Evolutionary conservation across 805 yeast genomes (phyloP), one percentile per base, ranked within the genome.

Genomic region (Pichia insulana): DNA sequence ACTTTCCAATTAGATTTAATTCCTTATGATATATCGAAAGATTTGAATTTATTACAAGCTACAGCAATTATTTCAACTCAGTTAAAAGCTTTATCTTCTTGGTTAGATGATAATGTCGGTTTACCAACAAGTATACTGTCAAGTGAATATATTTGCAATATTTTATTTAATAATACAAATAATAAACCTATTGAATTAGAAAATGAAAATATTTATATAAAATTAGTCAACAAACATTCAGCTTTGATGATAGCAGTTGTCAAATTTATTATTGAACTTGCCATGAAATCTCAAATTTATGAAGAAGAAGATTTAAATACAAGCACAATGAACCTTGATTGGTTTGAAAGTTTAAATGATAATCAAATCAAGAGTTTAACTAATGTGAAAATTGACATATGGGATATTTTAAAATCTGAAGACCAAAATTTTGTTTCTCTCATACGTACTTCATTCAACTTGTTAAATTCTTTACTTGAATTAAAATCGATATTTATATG

Each of bases 281-380:
- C 80, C 2, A 63, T 63, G 40, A 64, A 70, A 7, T 80, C 79
- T n/a, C 80, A 77, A 8, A 63, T 82, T 10, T 76, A 73, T 48
- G 87, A 83, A 53, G 92, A 81, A 53, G 92, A 83, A 55, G 94
- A 84, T 59, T 62, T 83, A 27, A 78, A 78, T 43, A 73, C 82
- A 1, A 74, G 80, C 50, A 68, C 69, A 12, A 76, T 80, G 78
- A 78, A 76, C 31, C 67, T 69, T 52, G 67, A 70, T 46, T 51
- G 62, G 70, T 31, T 63, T 65, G 33, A 37, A 7, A 39, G 35
- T 7, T 8, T 50, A 46, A 19, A 49, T 34, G 20, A 34, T 39
- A 13, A 39, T 42, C 31, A 45, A 10, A 34, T 48, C 10, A 32
- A 40, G 10, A 27, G 40, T 13, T 8, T 36, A 1, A 36, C 43